These are phyloP conservation scores for Colletotrichum chrysophilum DNA, from an alignment of 2,329 filamentous ascomycete species.

Conservation along the genomic window DNA sequence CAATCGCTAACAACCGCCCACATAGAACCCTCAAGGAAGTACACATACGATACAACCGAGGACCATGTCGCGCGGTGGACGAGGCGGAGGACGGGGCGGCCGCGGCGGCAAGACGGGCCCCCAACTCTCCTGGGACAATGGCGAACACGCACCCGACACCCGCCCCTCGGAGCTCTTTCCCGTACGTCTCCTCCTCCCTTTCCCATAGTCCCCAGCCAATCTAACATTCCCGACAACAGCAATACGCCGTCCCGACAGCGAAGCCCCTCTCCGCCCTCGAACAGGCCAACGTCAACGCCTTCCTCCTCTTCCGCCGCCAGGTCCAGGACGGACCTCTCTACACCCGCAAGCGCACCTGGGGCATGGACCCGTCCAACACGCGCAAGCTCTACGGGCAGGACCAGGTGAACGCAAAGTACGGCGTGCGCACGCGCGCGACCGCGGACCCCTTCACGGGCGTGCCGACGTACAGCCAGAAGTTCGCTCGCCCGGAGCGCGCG, in stretches of 20 bases:
- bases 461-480: constrained; percentile 63
- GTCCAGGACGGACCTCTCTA: constrained; percentile 61
- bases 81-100: constrained; percentile 50
- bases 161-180: constrained; percentile 66
- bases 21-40: not conserved
- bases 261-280: constrained; percentile 50
- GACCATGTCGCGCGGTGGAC: constrained; percentile 54
- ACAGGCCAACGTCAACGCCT: constrained; percentile 51
- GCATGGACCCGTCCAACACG: constrained; percentile 41
- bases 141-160: constrained; percentile 55
- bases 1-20: not conserved
- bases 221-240: constrained; percentile 34
- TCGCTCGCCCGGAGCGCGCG: constrained; percentile 54
- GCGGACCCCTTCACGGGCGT: constrained; percentile 64
- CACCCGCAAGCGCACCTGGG: constrained; percentile 50
- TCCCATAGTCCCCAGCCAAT: not conserved
- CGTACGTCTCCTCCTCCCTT: constrained; percentile 36
- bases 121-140: constrained; percentile 58
- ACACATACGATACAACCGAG: not conserved
- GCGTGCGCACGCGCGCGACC: constrained; percentile 57
- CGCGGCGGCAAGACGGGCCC: constrained; percentile 53
- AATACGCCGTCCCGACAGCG: constrained; percentile 54
- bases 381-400: constrained; percentile 58
- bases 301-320: constrained; percentile 62
- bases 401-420: constrained; percentile 64